Percentiles rank a stretch among this genome's conserved stretches.
phyloP scores from a whole-genome alignment of 345 rosid species.

The Hibiscus mutabilis region DNA sequence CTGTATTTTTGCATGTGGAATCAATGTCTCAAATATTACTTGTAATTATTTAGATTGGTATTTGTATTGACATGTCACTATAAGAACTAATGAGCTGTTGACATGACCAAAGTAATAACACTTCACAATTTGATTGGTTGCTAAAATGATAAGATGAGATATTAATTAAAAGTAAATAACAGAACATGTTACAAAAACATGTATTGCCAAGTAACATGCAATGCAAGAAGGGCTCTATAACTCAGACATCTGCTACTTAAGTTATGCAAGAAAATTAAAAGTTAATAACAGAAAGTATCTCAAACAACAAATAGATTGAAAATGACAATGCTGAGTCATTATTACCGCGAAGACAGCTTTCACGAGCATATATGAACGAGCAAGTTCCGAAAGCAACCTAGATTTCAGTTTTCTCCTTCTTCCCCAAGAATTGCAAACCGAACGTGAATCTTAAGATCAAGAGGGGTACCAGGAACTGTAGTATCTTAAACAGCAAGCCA shows the following conservation, averaged over 20 bases:
- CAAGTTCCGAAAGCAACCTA: constrained; percentile 2
- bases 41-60: too few species aligned
- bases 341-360: background rate
- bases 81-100: too few species aligned
- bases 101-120: too few species aligned
- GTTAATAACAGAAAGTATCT: background rate
- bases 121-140: too few species aligned
- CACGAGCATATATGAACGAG: background rate
- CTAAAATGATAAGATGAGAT: too few species aligned
- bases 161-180: too few species aligned
- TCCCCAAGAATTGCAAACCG: constrained; percentile 41
- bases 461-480: constrained; percentile 56
- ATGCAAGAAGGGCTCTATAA: background rate
- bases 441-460: constrained; percentile 63
- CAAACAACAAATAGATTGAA: background rate
- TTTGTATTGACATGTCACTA: too few species aligned
- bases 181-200: too few species aligned
- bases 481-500: constrained; percentile 30
- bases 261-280: background rate
- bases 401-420: constrained; percentile 29
- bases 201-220: background rate
- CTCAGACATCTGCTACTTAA: background rate
- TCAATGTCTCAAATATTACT: too few species aligned
- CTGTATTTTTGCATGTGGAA: too few species aligned
- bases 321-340: background rate